A percentile compares a stretch with the other conserved stretches of the same genome.
Evolutionary conservation across 2,329 filamentous ascomycete genomes (phyloP).

Genomic region (Cladophialophora psammophila): DNA sequence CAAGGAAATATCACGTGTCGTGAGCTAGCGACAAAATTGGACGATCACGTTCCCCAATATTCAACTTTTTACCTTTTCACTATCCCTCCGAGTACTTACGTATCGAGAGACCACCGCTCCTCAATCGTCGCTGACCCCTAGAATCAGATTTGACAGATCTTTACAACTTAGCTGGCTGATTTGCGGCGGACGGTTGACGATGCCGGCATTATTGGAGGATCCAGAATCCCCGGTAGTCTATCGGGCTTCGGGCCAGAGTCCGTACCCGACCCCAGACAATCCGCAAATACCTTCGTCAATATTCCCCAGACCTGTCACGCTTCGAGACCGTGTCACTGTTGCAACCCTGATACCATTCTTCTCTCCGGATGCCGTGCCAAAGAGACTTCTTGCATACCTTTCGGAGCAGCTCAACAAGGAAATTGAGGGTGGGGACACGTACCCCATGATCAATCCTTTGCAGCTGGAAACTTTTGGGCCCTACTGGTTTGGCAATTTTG

Average conservation of each 20-base stretch:
- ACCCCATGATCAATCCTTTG: conserved; percentile 83
- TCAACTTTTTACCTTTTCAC: conserved; percentile 22
- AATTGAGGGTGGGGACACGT: conserved; percentile 90
- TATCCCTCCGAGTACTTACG: conserved; percentile 8
- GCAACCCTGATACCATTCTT: conserved; percentile 85
- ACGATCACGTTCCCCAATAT: background rate
- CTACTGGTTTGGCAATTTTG: conserved; percentile 94
- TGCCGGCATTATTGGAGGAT: conserved; percentile 82
- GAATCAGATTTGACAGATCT: background rate
- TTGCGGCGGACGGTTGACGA: conserved; percentile 47
- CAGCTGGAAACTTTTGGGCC: conserved; percentile 75
- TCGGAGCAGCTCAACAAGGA: conserved; percentile 86
- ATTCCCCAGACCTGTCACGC: conserved; percentile 76
- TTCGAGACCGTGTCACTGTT: conserved; percentile 82
- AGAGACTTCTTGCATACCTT: conserved; percentile 76
- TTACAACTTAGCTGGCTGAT: background rate
- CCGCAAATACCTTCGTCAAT: conserved; percentile 73
- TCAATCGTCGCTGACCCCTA: conserved; percentile 11
- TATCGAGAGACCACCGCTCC: conserved; percentile 3
- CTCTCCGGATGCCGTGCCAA: conserved; percentile 77
- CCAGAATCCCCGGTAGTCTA: conserved; percentile 74
- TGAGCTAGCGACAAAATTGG: conserved; percentile 22
- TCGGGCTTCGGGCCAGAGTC: conserved; percentile 70
- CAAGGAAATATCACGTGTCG: conserved; percentile 16
- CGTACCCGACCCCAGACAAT: conserved; percentile 68